Base-by-base conservation (phyloP, 495 filamentous ascomycete species). In the Penicillium maclennaniae region DNA sequence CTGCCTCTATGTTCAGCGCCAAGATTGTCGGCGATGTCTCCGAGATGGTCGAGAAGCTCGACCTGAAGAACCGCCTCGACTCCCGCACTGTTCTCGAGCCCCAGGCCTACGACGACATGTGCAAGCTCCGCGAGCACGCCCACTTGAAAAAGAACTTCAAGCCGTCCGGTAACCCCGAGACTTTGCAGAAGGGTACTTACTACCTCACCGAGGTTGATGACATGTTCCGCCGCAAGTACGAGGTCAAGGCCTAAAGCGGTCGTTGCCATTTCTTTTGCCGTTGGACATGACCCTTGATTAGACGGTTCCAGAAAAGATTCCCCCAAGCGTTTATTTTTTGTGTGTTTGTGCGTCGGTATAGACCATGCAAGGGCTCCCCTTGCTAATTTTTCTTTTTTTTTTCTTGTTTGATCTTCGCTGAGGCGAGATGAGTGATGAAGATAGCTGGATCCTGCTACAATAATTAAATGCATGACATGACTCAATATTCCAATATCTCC, bases 101-200 rank as follows among this genome's bases (percentile, higher is more conserved):
- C 14, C 78, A 90, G 79, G 83, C 86, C 6, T 98, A 96, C 61
- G 93, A 96, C 69, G 82, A 87, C 86, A 95, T 96, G 87, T 98
- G 93, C 76, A 80, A 87, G 54, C 81, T 97, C 58, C 88, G 93
- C 58, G 89, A 97, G 79, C 83, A 91, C 70, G 95, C 92, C 55
- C 93, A 98, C 73, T 76, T 97, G 62, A 80, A 96, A 79, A 97
- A 95, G 79, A 72, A 85, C 75, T 98, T 87, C 75, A 84, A 77
- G 59, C 93, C 93, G 36, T 56, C 75, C 45, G 93, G 93, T 52
- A 84, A 83, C 42, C 61, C 79, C n/a, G 87, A 90, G 36, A 90
- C 84, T 56, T 80, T 98, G n/a, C 68, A 76, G 57, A 75, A 82
- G 50, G 88, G 87, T 42, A 87, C 87, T 14, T 98, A 97, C 78